Evolutionary conservation across 2,329 filamentous ascomycete species (phyloP), one percentile per base, ranked within the genome.

Genomic region (Pseudogymnoascus destructans): DNA sequence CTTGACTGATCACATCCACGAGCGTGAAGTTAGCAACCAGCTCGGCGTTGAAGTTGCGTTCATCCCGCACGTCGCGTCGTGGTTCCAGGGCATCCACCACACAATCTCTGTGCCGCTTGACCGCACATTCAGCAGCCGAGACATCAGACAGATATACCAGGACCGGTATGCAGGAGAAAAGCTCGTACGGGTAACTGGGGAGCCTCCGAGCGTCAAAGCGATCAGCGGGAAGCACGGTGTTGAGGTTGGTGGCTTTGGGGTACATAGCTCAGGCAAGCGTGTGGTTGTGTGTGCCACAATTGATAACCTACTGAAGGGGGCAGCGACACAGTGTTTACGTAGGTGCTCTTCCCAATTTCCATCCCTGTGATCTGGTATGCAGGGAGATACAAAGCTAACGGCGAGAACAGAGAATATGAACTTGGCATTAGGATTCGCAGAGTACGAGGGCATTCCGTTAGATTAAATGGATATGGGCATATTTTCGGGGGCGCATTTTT

Each of bases 101-200:
- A 92, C 90, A 36, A 91, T 97, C 72, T 90, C 84, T 68, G 88
- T 97, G 55, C 92, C 92, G 10, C 78, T 98, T 7, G 86, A 86
- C 68, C 80, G 92, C 72, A 79, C 82, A 61, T 95, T 97, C 87
- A 88, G 84, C 2, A 91, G 88, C 40, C 86, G 93, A 57, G 91
- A 97, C 70, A 89, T 98, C 65, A 84, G 93, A 62, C 89, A 95
- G 68, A 77, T 97, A 60, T 98, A 95, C 77, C 92, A 97, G 73
- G 92, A 97, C 67, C 82, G 92, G 21, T 98, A 95, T 68, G 92
- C 92, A 5, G 91, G 91, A 56, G 93, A 97, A 79, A 92, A 90
- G 74, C 83, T 98, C 13, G 85, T 98, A 70, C 95, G 93, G 79
- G 82, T 97, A 17, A 81, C 88, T 3, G 92, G 92, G 58, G 92